Percentiles rank a stretch among this genome's conserved stretches.
Conservation (phyloP, 768 basidiomycete genomes). For the Podaxis carcinomalis region DNA sequence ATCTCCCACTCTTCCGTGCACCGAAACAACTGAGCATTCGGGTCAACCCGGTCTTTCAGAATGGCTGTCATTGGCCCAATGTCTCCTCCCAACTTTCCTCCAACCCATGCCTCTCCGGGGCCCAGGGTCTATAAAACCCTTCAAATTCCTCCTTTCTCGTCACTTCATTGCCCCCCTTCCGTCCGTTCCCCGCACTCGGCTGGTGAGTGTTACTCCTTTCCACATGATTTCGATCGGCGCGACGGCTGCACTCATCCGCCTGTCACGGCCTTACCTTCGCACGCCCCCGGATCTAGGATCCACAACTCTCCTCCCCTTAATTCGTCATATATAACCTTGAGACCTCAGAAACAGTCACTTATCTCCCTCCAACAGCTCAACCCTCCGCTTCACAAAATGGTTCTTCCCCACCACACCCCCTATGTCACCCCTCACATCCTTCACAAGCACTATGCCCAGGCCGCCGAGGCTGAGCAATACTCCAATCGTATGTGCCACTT, state of each 20-base stretch:
- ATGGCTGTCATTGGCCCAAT: background rate
- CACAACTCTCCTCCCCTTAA: conserved; percentile 15
- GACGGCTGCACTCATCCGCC: background rate
- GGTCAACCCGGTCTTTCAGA: conserved; percentile 6
- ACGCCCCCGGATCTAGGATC: conserved; percentile 18
- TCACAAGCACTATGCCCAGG: conserved; percentile 81
- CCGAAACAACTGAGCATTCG: conserved; percentile 15
- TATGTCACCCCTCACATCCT: conserved; percentile 89
- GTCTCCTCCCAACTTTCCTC: background rate
- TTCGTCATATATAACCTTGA: conserved; percentile 13
- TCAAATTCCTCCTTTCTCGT: background rate
- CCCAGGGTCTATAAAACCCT: background rate
- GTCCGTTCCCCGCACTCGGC: background rate
- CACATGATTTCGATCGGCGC: conserved; percentile 1
- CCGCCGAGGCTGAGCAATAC: conserved; percentile 58
- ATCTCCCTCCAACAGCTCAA: conserved; percentile 8
- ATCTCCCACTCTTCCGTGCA: background rate
- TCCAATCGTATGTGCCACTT: conserved; percentile 46
- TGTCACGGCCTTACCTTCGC: conserved; percentile 9
- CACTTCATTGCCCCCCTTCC: background rate
- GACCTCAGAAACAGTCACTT: conserved; percentile 13
- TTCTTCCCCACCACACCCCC: conserved; percentile 68
- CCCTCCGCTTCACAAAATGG: conserved; percentile 42
- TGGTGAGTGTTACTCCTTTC: background rate
- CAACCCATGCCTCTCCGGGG: background rate